Conservation (phyloP, 1,284 basidiomycete species). For the Malassezia brasiliensis region DNA sequence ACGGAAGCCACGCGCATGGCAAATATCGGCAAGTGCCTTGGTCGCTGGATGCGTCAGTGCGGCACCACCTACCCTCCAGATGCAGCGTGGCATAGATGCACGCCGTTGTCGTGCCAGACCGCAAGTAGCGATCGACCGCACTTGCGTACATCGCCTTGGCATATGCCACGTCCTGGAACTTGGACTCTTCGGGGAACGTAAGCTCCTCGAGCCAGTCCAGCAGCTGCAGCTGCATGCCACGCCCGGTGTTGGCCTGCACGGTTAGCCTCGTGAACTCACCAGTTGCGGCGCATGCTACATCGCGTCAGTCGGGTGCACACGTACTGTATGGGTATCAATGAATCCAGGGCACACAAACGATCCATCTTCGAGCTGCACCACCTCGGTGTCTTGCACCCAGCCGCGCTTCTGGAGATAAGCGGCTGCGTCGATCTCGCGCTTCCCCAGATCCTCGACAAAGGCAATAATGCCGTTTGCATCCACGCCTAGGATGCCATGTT, state of each 20-base stretch:
- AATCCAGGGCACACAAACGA: slow-evolving; percentile 80
- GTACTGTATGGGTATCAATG: slow-evolving; percentile 69
- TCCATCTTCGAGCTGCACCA: neutral
- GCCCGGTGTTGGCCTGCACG: slow-evolving; percentile 61
- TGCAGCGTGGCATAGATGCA: slow-evolving; percentile 86
- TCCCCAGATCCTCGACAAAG: slow-evolving; percentile 37
- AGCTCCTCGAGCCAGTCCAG: slow-evolving; percentile 78
- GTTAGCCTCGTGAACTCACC: slow-evolving; percentile 31
- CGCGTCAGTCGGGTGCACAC: neutral
- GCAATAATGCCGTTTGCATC: slow-evolving; percentile 32
- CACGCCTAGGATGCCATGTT: slow-evolving; percentile 33
- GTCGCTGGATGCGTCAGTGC: slow-evolving; percentile 52
- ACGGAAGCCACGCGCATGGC: slow-evolving; percentile 66
- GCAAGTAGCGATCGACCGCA: slow-evolving; percentile 66
- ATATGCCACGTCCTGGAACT: slow-evolving; percentile 64
- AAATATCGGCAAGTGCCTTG: slow-evolving; percentile 68
- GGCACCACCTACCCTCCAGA: slow-evolving; percentile 51
- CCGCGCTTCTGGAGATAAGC: neutral
- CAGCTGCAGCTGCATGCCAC: slow-evolving; percentile 56
- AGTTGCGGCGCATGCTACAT: slow-evolving; percentile 31
- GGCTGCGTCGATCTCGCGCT: neutral
- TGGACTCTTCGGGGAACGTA: slow-evolving; percentile 82
- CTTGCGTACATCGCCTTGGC: slow-evolving; percentile 63
- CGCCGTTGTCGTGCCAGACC: slow-evolving; percentile 67
- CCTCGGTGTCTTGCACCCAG: neutral